These are phyloP conservation scores for Skeletonema menzelii DNA, from an alignment of 108 stramenopile genomes.

Conservation along the genomic window DNA sequence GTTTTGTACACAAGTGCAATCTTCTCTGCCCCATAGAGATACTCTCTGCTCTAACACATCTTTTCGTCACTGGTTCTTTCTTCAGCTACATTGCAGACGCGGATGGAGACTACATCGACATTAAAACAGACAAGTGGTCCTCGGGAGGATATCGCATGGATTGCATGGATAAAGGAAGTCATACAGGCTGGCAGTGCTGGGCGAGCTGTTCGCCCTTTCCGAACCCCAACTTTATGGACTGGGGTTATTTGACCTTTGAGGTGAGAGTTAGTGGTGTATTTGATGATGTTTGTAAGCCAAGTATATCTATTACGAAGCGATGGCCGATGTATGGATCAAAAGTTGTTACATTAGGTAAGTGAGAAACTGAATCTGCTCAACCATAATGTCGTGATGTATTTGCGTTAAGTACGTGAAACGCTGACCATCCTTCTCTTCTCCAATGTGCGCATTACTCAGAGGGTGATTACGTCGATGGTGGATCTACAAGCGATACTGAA, in stretches of 20 bases:
- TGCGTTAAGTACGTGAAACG: too few species aligned
- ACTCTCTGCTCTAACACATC: too few species aligned
- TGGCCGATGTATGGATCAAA: background rate
- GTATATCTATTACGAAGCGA: background rate
- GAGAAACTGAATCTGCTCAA: too few species aligned
- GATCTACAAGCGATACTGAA: background rate
- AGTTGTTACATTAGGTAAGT: too few species aligned
- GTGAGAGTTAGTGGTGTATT: background rate
- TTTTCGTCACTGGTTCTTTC: too few species aligned
- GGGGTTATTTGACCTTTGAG: constrained; percentile 4
- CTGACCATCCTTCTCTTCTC: background rate
- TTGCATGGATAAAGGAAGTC: background rate
- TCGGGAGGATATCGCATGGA: constrained; percentile 1
- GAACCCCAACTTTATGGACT: constrained; percentile 12
- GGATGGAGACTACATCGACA: background rate
- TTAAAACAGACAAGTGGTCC: background rate
- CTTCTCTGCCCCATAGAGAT: too few species aligned
- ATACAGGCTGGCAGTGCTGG: background rate
- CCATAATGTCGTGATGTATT: too few species aligned
- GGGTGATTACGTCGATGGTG: constrained; percentile 18
- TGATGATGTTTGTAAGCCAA: constrained; percentile 3
- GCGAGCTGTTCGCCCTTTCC: background rate
- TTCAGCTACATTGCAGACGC: background rate
- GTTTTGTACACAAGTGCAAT: too few species aligned
- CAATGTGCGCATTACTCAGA: background rate